phyloP scores from a whole-genome alignment of 2,329 filamentous ascomycete species.

The Penicillium hordei region DNA sequence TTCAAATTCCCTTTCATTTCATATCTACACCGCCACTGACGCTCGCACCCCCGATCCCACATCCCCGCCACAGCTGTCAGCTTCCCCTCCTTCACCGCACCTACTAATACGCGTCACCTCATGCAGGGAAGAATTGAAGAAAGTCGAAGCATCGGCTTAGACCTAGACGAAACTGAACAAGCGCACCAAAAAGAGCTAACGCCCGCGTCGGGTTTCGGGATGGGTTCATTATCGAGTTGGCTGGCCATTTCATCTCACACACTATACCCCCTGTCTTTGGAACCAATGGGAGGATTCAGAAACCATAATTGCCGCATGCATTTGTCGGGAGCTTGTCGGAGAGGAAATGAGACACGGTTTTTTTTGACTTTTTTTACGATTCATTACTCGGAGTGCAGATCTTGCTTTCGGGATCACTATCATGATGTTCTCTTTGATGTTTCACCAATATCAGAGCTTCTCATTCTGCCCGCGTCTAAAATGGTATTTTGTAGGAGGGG shows the following conservation, averaged over 20 bases:
- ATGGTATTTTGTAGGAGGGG: background rate
- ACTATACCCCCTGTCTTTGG: constrained; percentile 13
- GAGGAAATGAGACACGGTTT: constrained; percentile 8
- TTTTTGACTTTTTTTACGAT: constrained; percentile 2
- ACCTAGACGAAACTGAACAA: constrained; percentile 15
- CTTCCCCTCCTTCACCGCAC: background rate
- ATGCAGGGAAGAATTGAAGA: constrained; percentile 74
- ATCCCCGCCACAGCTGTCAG: background rate
- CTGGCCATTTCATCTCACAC: constrained; percentile 11
- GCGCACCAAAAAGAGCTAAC: background rate
- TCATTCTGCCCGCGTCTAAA: background rate
- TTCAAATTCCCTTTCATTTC: background rate
- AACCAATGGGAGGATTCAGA: constrained; percentile 2
- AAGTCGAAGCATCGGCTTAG: constrained; percentile 77
- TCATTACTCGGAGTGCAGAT: background rate
- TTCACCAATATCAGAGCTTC: background rate
- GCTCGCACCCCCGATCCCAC: background rate
- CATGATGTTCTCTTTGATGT: background rate
- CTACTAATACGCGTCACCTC: constrained; percentile 6
- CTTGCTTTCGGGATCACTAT: background rate
- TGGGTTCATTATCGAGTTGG: constrained; percentile 8
- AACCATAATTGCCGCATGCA: constrained; percentile 1
- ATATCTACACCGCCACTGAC: background rate
- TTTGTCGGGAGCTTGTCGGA: constrained; percentile 3
- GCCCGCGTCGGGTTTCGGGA: constrained; percentile 3